Evolutionary conservation across 163 green algal genomes (phyloP), one percentile per base, ranked within the genome.

Genomic region (Chlamydomonas reinhardtii): DNA sequence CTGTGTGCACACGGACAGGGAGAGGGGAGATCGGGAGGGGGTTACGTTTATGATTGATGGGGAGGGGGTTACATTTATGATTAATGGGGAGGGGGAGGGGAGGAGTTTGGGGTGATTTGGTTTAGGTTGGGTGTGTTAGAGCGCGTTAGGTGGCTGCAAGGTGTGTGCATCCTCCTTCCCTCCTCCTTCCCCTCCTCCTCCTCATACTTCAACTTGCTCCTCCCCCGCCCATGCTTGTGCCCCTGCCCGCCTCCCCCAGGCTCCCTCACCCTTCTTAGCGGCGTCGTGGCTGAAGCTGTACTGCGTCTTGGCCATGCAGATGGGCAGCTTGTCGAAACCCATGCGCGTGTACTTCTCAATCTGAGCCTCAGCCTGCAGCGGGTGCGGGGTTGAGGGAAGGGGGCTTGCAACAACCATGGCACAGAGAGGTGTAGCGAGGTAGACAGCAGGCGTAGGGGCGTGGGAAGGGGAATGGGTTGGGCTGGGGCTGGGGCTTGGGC

Each of bases 221-320:
- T 20, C 29, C n/a, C 64, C 12, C 48, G 1, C 29, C 29, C 64
- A 37, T 2, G 2, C 64, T 24, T 15, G 4, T 35, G 27, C 24
- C 64, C 64, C 6, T 34, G n/a, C n/a, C 25, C 29, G 17, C 8
- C 12, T 65, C 25, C 62, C 17, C 25, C 62, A 29, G 3, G 4
- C 25, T 3, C 27, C 16, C 70, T 34, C 82, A 94, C 91, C 96
- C 88, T 99, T 99, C 39, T 92, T 74, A 24, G 87, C 90, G 43
- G 98, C 86, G 86, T 99, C 96, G 79, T 97, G 92, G 73, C 91
- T 97, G 93, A 99, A 99, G 74, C 93, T 98, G 94, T 99, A 99
- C 93, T 99, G 98, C 70, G 98, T 99, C 92, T 99, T 99, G 77
- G 98, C 98, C 96, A 99, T 99, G 94, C 98, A 84, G 80, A 99